Base-by-base conservation (phyloP, 2,329 filamentous ascomycete genomes). In the Ascochyta koolunga region DNA sequence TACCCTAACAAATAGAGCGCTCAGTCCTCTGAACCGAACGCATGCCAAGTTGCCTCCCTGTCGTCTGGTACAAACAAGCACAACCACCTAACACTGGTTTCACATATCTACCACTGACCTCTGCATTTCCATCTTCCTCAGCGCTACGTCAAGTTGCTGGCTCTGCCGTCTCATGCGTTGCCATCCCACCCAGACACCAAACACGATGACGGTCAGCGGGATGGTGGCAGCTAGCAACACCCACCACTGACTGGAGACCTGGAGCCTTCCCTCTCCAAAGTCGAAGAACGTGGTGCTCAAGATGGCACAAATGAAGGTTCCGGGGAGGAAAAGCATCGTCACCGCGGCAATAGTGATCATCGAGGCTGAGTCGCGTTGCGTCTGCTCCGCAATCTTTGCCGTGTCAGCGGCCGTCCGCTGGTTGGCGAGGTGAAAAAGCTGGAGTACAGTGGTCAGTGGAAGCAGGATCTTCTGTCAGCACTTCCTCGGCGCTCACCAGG, bases 281-380 rank as follows among this genome's bases (percentile, higher is more conserved):
- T 51, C 35, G 8, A 51, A 51, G 11, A 51, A 35, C 2, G 37
- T 51, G 10, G 48, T 51, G 40, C 40, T 44, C 1, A 51, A 19
- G 11, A 51, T 45, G 2, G 48, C 27, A 5, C 44, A 61, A 18
- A 66, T 47, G 46, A 69, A 67, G 5, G 64, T 65, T 9, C 64
- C 60, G 4, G 63, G 64, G 0, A 69, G 45, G 24, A 67, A 69
- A 1, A 67, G 13, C 63, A 67, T 64, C 0, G 66, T 69, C 1
- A 69, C 57, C 2, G 63, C 61, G 1, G 66, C 66, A 22, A 66
- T 61, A 1, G 64, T 69, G 42, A 66, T 69, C 66, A 67, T 69
- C 1, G 66, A 66, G 2, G 63, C 58, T 0, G 66, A 67, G 42
- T 69, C 66, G 8, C 61, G 61, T 33, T 61, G 61, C 0, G 64